Evolutionary conservation across 305 asterid genomes (phyloP).

Genomic region (Rubia occidens): DNA sequence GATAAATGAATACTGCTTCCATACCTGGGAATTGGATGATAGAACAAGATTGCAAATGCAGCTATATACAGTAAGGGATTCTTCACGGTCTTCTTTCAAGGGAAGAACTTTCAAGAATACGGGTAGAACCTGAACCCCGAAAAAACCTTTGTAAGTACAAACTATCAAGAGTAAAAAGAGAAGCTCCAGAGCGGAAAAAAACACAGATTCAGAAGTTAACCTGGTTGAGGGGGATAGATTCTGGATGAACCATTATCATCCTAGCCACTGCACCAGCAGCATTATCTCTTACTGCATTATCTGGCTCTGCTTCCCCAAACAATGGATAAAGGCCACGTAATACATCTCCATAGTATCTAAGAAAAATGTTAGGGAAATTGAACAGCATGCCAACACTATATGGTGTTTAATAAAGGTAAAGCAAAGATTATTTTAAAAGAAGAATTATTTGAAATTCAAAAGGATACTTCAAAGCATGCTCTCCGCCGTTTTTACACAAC

Average conservation of each 20-base stretch:
- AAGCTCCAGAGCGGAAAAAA: slow-evolving; percentile 7
- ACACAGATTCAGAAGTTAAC: slow-evolving; percentile 29
- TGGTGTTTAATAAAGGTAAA: slow-evolving; percentile 8
- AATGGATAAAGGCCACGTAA: slow-evolving; percentile 71
- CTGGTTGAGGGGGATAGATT: slow-evolving; percentile 77
- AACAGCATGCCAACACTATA: not conserved
- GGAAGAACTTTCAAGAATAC: slow-evolving; percentile 90
- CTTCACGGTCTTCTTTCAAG: slow-evolving; percentile 87
- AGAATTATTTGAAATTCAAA: not conserved
- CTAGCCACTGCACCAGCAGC: slow-evolving; percentile 99
- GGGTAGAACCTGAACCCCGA: slow-evolving; percentile 65
- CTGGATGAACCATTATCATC: slow-evolving; percentile 87
- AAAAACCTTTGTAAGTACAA: slow-evolving; percentile 8
- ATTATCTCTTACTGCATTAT: slow-evolving; percentile 93
- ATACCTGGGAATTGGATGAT: slow-evolving; percentile 84
- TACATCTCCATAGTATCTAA: slow-evolving; percentile 63
- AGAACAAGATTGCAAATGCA: slow-evolving; percentile 80
- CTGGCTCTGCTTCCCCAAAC: slow-evolving; percentile 87
- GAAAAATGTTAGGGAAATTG: slow-evolving; percentile 29
- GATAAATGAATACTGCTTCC: not conserved
- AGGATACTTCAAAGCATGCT: slow-evolving; percentile 73
- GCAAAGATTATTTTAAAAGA: not conserved
- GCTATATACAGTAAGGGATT: slow-evolving; percentile 72
- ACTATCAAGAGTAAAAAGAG: slow-evolving; percentile 16
- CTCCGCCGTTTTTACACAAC: slow-evolving; percentile 92